Conservation (phyloP, 148 eudicot genomes). For the Pharnaceum exiguum region DNA sequence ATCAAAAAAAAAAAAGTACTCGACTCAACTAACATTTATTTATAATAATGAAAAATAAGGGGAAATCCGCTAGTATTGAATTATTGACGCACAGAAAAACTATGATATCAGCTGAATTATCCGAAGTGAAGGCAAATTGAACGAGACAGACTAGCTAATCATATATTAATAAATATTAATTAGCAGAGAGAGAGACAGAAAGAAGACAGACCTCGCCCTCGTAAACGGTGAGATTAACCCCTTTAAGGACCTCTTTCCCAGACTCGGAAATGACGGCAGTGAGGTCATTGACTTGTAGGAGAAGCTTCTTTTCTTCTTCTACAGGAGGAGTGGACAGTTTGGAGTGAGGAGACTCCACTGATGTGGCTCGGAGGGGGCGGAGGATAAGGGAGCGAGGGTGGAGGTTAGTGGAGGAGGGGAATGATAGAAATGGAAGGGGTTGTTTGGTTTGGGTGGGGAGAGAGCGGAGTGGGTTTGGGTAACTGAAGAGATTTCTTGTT, state of each 20-base stretch:
- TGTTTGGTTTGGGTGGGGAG: conserved; percentile 1
- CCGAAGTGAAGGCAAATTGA: too few species aligned
- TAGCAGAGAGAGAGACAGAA: neutral
- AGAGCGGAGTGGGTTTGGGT: neutral
- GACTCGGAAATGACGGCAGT: conserved; percentile 73
- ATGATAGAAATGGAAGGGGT: conserved; percentile 21
- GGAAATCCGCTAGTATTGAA: too few species aligned
- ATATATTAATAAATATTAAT: too few species aligned
- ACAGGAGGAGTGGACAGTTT: conserved; percentile 33
- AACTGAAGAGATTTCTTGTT: neutral
- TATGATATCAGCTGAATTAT: too few species aligned
- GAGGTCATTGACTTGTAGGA: conserved; percentile 73
- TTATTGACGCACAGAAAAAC: too few species aligned
- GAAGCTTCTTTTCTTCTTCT: conserved; percentile 37
- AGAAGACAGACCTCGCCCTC: conserved; percentile 75
- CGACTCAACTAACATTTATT: too few species aligned
- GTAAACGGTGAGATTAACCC: conserved; percentile 65
- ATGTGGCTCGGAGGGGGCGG: conserved; percentile 11
- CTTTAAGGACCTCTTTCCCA: conserved; percentile 58
- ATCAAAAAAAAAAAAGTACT: too few species aligned
- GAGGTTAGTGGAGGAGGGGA: conserved; percentile 6
- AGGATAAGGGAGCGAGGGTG: conserved; percentile 12
- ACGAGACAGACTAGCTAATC: too few species aligned
- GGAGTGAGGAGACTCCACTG: conserved; percentile 44
- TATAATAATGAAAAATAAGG: too few species aligned